Evolutionary conservation across 805 yeast species (phyloP), one percentile per base, ranked within the genome.

Genomic region (Myxozyma lipomycoides): DNA sequence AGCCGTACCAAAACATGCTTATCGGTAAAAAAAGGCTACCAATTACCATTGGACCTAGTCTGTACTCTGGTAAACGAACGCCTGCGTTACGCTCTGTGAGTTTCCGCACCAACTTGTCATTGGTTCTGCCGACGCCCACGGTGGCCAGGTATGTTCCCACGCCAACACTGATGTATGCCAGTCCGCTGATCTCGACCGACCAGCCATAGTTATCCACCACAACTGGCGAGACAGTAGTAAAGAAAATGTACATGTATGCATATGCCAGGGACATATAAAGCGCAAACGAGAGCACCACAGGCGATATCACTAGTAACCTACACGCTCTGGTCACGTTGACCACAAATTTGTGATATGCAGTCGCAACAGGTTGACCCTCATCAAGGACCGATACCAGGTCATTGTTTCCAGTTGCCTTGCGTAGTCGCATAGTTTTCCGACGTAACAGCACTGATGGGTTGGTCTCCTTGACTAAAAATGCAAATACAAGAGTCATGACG

Each of bases 371-470:
- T 67, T 15, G 52, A 49, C 52, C 46, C 18, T 95, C 95, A 65
- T 83, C 79, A 40, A 64, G 75, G 64, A 81, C 82, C 17, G 58
- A 51, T 3, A 48, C 36, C 19, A 52, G 42, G 10, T 52, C 53
- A 2, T 44, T 39, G 4, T 46, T 15, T 7, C 30, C 38, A 17
- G 40, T 23, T 22, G 25, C 41, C 18, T n/a, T 24, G 12, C 32
- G 24, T 37, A 54, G 25, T 5, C 30, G 39, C 15, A 7, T n/a
- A 3, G 57, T 50, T 23, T 54, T 54, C 15, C 48, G 45, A 2
- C 55, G 57, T 52, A 86, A 71, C 47, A 88, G 81, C 12, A 82
- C 86, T 5, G 95, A 95, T 2, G 91, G 86, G 67, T 83, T 86
- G 19, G 96, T 87, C 71, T 87, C 96, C 17, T 93, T 91, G 28